Evolutionary conservation across 2,329 filamentous ascomycete genomes (phyloP).

Genomic region (Cordyceps cicadae): DNA sequence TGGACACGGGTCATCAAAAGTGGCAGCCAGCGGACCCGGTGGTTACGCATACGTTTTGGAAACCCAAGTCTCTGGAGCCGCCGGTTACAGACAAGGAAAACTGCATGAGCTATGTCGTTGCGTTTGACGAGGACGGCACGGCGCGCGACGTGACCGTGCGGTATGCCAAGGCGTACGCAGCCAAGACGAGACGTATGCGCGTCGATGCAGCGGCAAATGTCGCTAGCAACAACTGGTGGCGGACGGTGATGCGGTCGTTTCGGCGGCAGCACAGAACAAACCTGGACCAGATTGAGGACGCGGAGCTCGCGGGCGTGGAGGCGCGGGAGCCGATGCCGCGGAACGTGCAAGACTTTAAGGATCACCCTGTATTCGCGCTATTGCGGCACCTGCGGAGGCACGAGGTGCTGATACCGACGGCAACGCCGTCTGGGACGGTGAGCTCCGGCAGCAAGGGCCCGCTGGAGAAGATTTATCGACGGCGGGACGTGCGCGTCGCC

Average conservation of each 20-base stretch:
- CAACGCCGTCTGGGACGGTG: conserved; percentile 67
- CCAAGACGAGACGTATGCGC: conserved; percentile 77
- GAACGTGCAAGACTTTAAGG: conserved; percentile 79
- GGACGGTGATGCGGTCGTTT: conserved; percentile 41
- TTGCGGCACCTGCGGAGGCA: conserved; percentile 76
- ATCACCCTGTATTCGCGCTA: conserved; percentile 75
- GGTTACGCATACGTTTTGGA: conserved; percentile 69
- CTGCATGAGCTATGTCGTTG: conserved; percentile 72
- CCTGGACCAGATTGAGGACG: conserved; percentile 76
- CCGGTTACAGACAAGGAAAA: conserved; percentile 71
- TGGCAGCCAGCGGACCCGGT: conserved; percentile 86
- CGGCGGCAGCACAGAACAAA: conserved; percentile 39
- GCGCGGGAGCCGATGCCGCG: conserved; percentile 76
- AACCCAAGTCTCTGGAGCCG: conserved; percentile 70
- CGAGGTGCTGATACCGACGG: conserved; percentile 68
- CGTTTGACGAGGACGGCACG: conserved; percentile 71
- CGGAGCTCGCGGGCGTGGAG: conserved; percentile 62
- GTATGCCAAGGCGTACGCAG: conserved; percentile 81
- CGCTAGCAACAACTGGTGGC: conserved; percentile 42
- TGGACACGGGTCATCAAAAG: conserved; percentile 77
- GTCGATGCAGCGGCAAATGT: conserved; percentile 51
- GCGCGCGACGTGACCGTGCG: conserved; percentile 79
- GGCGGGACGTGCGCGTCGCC: conserved; percentile 70
- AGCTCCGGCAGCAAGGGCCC: conserved; percentile 53
- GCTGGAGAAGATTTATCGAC: conserved; percentile 73